A percentile compares a stretch with the other conserved stretches of the same genome.
Evolutionary conservation across 768 basidiomycete genomes (phyloP).

Genomic region (Phanerochaete sordida): DNA sequence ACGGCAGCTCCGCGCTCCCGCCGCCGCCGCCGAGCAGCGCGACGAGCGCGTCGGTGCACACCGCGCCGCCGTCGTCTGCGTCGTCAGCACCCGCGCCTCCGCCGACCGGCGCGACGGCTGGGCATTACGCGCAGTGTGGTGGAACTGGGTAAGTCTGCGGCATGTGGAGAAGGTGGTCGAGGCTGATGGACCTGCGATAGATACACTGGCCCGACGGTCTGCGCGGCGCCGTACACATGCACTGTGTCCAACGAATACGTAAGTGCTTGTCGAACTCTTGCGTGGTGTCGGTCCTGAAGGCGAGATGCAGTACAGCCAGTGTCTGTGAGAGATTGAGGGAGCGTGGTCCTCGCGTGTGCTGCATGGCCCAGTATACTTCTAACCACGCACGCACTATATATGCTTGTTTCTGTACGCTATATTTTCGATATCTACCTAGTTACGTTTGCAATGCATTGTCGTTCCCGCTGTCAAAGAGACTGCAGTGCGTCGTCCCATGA

Average conservation of each 20-base stretch:
- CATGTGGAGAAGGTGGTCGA: background rate
- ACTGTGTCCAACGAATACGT: slow-evolving; percentile 32
- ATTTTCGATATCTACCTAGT: no score
- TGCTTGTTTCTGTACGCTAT: no score
- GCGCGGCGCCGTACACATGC: slow-evolving; percentile 34
- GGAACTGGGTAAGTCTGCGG: slow-evolving; percentile 28
- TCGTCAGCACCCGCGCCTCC: slow-evolving; percentile 11
- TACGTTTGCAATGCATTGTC: no score
- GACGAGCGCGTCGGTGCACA: slow-evolving; percentile 8
- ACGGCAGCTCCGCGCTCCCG: slow-evolving; percentile 9
- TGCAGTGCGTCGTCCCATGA: no score
- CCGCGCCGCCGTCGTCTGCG: slow-evolving; percentile 5
- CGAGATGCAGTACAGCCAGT: slow-evolving; percentile 32
- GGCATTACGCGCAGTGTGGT: slow-evolving; percentile 42
- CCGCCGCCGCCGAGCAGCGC: slow-evolving; percentile 4
- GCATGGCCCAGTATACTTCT: no score
- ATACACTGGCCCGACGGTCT: slow-evolving; percentile 35
- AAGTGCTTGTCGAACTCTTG: slow-evolving; percentile 16
- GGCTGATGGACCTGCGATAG: slow-evolving; percentile 3
- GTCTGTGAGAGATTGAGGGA: slow-evolving; percentile 15
- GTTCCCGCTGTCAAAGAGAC: no score
- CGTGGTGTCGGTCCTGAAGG: background rate
- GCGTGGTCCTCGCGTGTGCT: no score
- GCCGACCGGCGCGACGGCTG: slow-evolving; percentile 26
- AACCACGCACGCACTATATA: no score